phyloP scores from a whole-genome alignment of 768 basidiomycete genomes.

The Kwoniella heveanensis region DNA sequence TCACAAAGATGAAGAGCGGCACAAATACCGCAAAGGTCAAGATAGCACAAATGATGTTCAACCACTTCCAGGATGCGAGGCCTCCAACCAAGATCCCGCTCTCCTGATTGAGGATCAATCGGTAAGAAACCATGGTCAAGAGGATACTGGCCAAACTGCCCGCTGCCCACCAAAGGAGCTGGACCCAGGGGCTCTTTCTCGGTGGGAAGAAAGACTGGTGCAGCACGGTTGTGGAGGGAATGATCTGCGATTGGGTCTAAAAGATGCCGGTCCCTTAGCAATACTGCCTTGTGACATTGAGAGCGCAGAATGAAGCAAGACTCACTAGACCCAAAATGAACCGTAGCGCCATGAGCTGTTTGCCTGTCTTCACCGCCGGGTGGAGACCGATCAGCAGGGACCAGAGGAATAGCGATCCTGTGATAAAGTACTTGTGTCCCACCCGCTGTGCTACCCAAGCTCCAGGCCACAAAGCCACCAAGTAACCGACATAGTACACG shows the following conservation, averaged over 20 bases:
- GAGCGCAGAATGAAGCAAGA: no score
- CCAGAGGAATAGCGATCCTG: neutral
- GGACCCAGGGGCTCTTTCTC: slow-evolving; percentile 8
- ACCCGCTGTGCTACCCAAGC: neutral
- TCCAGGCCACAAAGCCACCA: neutral
- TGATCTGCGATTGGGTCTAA: slow-evolving; percentile 15
- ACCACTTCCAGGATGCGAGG: slow-evolving; percentile 7
- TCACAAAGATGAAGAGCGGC: slow-evolving; percentile 7
- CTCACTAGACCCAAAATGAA: neutral
- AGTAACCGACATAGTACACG: neutral
- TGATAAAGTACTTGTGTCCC: neutral
- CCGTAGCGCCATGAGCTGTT: neutral
- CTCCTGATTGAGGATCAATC: slow-evolving; percentile 7
- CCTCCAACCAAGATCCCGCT: neutral
- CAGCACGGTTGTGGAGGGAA: slow-evolving; percentile 7
- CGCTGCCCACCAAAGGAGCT: slow-evolving; percentile 12
- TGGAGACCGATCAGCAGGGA: neutral
- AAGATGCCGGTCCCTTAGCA: no score
- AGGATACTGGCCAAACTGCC: slow-evolving; percentile 9
- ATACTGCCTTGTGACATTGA: no score
- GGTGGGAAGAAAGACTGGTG: slow-evolving; percentile 11
- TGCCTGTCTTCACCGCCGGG: neutral
- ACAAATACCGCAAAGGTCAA: slow-evolving; percentile 10
- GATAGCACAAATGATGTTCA: slow-evolving; percentile 4
- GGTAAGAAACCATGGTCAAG: slow-evolving; percentile 10